Evolutionary conservation across 1,284 basidiomycete genomes (phyloP).

Genomic region (Austroboletus novae-zelandiae): DNA sequence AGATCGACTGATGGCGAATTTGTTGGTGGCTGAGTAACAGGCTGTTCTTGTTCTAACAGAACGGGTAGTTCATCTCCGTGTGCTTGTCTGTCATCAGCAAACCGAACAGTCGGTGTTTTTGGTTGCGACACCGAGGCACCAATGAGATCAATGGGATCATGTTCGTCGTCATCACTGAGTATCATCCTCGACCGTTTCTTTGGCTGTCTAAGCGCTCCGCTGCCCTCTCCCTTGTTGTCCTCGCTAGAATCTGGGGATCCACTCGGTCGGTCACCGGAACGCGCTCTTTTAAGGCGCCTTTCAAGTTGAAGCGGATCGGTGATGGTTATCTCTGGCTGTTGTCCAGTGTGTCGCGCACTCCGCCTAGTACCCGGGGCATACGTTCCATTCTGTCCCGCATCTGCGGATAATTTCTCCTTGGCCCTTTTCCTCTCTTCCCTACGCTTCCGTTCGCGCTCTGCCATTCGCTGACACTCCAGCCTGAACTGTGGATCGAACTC

Average conservation of each 20-base stretch:
- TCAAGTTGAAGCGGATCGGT: constrained; percentile 73
- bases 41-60: background rate
- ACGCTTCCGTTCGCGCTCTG: constrained; percentile 71
- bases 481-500: constrained; percentile 85
- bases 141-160: constrained; percentile 45
- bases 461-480: constrained; percentile 88
- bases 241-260: constrained; percentile 57
- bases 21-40: background rate
- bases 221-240: constrained; percentile 36
- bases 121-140: constrained; percentile 32
- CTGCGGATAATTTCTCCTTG: constrained; percentile 35
- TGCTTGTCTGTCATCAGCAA: constrained; percentile 33
- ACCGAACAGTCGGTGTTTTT: constrained; percentile 42
- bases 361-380: constrained; percentile 50
- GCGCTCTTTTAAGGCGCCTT: constrained; percentile 66
- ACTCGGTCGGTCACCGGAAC: constrained; percentile 56
- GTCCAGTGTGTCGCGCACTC: constrained; percentile 71
- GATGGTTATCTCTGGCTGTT: constrained; percentile 63
- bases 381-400: constrained; percentile 28
- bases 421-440: constrained; percentile 56
- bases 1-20: background rate
- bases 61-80: constrained; percentile 22
- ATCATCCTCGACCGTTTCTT: constrained; percentile 54
- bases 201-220: constrained; percentile 35
- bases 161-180: constrained; percentile 45